These are phyloP conservation scores for Arthrobotrys conoides DNA, from an alignment of 2,329 filamentous ascomycete genomes.

Conservation along the genomic window DNA sequence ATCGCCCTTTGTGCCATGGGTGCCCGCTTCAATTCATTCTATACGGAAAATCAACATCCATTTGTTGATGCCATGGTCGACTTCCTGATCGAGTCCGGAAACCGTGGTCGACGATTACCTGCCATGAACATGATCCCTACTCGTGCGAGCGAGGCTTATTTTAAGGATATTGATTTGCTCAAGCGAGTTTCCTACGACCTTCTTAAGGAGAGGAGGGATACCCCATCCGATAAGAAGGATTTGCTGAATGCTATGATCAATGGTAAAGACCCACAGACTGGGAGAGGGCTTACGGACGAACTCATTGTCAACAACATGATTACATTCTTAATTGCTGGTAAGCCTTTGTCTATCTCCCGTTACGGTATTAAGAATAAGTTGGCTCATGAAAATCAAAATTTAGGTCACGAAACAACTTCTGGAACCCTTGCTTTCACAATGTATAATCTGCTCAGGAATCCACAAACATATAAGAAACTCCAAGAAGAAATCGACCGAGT, in stretches of 20 bases:
- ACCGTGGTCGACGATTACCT: slow-evolving; percentile 69
- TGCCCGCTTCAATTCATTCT: slow-evolving; percentile 80
- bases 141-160: slow-evolving; percentile 69
- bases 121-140: slow-evolving; percentile 70
- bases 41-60: slow-evolving; percentile 77
- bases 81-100: slow-evolving; percentile 74
- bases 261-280: slow-evolving; percentile 77
- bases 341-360: slow-evolving; percentile 45
- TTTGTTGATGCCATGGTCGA: slow-evolving; percentile 78
- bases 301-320: slow-evolving; percentile 79
- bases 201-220: slow-evolving; percentile 72
- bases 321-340: slow-evolving; percentile 78
- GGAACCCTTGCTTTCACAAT: slow-evolving; percentile 77
- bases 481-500: slow-evolving; percentile 79
- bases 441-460: slow-evolving; percentile 77
- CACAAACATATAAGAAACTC: slow-evolving; percentile 73
- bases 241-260: slow-evolving; percentile 79
- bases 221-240: slow-evolving; percentile 75
- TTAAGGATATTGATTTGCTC: slow-evolving; percentile 72
- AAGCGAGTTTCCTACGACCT: slow-evolving; percentile 74
- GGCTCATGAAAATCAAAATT: slow-evolving; percentile 47
- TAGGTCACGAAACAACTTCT: slow-evolving; percentile 79
- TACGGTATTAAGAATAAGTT: not conserved
- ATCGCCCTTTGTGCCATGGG: slow-evolving; percentile 71
- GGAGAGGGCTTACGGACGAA: slow-evolving; percentile 75